A percentile compares a stretch with the other conserved stretches of the same genome.
These are phyloP conservation scores for Aureobasidium lini DNA, from an alignment of 2,329 filamentous ascomycete species.

Conservation along the genomic window DNA sequence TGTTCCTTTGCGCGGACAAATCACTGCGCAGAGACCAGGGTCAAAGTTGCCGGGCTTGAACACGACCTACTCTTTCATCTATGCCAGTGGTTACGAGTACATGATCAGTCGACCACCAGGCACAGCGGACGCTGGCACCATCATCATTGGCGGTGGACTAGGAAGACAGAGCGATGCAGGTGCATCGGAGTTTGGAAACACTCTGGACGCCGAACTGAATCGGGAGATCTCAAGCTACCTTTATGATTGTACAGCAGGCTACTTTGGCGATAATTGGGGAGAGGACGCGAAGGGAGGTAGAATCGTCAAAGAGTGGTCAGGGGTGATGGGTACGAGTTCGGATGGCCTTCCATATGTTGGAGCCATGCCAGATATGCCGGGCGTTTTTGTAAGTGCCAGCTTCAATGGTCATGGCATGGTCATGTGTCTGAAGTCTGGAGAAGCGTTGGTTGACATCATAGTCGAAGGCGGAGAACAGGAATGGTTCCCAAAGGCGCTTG, in stretches of 20 bases:
- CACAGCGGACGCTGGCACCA: constrained; percentile 39
- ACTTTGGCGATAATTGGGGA: constrained; percentile 45
- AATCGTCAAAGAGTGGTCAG: constrained; percentile 38
- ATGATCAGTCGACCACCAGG: constrained; percentile 52
- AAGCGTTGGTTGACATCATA: constrained; percentile 49
- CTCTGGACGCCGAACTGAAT: constrained; percentile 49
- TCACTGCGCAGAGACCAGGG: constrained; percentile 31
- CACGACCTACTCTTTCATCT: constrained; percentile 56
- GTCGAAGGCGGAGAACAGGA: constrained; percentile 24
- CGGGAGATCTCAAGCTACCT: constrained; percentile 44
- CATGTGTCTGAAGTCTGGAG: constrained; percentile 43
- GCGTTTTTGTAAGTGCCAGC: constrained; percentile 50
- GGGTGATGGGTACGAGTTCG: constrained; percentile 46
- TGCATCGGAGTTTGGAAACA: constrained; percentile 45
- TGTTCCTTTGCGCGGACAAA: constrained; percentile 35
- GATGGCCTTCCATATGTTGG: constrained; percentile 45
- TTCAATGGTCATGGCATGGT: constrained; percentile 54
- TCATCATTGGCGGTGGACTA: constrained; percentile 57
- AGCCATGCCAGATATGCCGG: constrained; percentile 33
- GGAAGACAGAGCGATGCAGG: constrained; percentile 36
- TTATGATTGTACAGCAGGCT: constrained; percentile 35
- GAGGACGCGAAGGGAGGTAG: constrained; percentile 21
- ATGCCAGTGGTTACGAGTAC: constrained; percentile 57
- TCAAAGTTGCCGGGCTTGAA: constrained; percentile 32
- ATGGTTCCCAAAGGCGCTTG: constrained; percentile 51